phyloP scores from a whole-genome alignment of 768 basidiomycete species.

The Mycena filopes region DNA sequence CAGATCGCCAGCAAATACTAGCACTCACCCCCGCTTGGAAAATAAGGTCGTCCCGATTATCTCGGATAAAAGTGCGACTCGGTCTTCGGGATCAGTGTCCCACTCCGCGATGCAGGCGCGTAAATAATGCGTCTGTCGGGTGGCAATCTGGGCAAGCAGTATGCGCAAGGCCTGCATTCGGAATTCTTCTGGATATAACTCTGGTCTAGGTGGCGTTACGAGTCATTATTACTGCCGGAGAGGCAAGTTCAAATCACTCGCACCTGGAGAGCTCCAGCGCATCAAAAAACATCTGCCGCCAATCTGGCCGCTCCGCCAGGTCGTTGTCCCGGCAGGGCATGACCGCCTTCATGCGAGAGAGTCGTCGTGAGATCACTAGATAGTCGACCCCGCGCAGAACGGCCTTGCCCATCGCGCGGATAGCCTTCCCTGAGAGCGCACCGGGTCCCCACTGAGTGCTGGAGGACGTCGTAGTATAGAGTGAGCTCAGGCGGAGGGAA shows the following conservation, averaged over 20 bases:
- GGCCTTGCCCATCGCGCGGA: slow-evolving; percentile 7
- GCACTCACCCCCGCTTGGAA: too few species aligned
- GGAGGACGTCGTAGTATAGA: slow-evolving; percentile 16
- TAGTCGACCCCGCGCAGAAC: slow-evolving; percentile 1
- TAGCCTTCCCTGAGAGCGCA: slow-evolving; percentile 2
- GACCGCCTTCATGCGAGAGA: neutral
- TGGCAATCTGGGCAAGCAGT: slow-evolving; percentile 1
- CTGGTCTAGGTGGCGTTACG: slow-evolving; percentile 9
- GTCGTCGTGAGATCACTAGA: slow-evolving; percentile 1
- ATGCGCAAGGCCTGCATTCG: slow-evolving; percentile 10
- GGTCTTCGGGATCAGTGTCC: neutral
- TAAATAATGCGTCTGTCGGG: neutral
- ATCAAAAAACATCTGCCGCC: neutral
- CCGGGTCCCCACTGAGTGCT: slow-evolving; percentile 22
- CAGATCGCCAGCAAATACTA: too few species aligned
- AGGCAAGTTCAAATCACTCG: too few species aligned
- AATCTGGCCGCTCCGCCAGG: neutral
- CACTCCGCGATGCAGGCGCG: neutral
- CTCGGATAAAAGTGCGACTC: slow-evolving; percentile 2
- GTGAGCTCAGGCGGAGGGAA: neutral
- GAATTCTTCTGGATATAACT: neutral
- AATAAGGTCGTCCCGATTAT: neutral
- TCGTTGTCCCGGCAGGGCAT: slow-evolving; percentile 4
- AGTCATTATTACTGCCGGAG: neutral
- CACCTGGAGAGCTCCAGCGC: slow-evolving; percentile 2